Base-by-base conservation (phyloP, 371 early-diverging fungal genomes). In the Rozella allomycis region DNA sequence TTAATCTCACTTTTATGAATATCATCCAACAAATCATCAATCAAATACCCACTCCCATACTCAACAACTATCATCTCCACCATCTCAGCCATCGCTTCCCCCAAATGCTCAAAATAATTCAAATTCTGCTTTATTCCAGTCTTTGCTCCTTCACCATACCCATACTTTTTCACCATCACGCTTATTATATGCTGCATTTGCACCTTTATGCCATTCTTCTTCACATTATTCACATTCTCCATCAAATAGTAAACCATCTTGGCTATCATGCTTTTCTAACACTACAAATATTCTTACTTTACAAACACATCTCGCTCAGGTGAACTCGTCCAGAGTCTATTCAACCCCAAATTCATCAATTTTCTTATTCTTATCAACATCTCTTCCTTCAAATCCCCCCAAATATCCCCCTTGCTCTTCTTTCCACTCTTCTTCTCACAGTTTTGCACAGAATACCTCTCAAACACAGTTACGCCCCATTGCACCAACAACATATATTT, bases 61-160 rank as follows among this genome's bases (percentile, higher is more conserved):
- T 71, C 43, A 3, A 64, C 60, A 17, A 60, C 55, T 25, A 79
- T 41, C 37, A 60, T 49, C 17, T 67, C 57, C 23, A 91, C 41
- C 1, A 90, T 55, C 25, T 80, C 79, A 0, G 91, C 93, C 73
- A 86, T 77, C 11, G 73, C 60, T 42, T 94, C 88, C 17, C 81
- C 65, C 14, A 85, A 62, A 39, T 85, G 79, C 29, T 91, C 91
- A 59, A 70, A 83, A 42, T 85, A 86, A 38, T 79, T 76, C 23
- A 91, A 54, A 42, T 79, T 72, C 40, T 88, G 84, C 34, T 76
- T 60, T 13, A 87, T 68, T 10, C 80, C 69, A 0, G 80, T 76
- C 42, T 72, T 70, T n/a, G 77, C 70, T 8, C 80, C 72, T 39
- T 69, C 67, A 28, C 62, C 55, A 11, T 78, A 69, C 35, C 77